These are phyloP conservation scores for Solanum gandarillasii DNA, from an alignment of 257 asterid species.

Conservation along the genomic window DNA sequence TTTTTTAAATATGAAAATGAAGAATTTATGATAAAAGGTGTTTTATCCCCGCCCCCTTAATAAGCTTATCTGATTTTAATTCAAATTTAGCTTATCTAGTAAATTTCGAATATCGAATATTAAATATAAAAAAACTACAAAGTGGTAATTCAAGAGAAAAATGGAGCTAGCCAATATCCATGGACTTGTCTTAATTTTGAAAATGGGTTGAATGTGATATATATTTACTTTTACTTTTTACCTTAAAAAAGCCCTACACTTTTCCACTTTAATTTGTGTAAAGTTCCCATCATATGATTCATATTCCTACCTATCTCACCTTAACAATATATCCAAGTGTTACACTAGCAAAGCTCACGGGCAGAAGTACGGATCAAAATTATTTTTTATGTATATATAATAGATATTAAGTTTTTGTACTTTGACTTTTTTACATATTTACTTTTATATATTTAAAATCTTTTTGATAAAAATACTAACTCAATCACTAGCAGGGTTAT, in stretches of 20 bases:
- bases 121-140: neutral
- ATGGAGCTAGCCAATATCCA: neutral
- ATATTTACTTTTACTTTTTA: neutral
- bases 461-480: too few species aligned
- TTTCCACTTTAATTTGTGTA: neutral
- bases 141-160: neutral
- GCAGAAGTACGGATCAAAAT: accelerated
- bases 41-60: neutral
- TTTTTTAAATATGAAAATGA: too few species aligned
- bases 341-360: neutral
- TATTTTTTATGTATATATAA: too few species aligned
- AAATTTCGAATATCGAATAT: neutral
- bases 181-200: neutral
- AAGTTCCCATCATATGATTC: neutral
- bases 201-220: neutral
- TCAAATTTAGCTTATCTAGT: too few species aligned
- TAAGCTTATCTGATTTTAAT: too few species aligned
- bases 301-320: neutral
- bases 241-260: neutral
- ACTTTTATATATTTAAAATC: too few species aligned
- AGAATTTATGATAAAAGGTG: too few species aligned
- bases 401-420: too few species aligned
- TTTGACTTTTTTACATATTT: too few species aligned
- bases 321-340: neutral
- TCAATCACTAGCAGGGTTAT: neutral